Evolutionary conservation across 2,329 filamentous ascomycete species (phyloP).

Genomic region (Epichloe gansuensis): DNA sequence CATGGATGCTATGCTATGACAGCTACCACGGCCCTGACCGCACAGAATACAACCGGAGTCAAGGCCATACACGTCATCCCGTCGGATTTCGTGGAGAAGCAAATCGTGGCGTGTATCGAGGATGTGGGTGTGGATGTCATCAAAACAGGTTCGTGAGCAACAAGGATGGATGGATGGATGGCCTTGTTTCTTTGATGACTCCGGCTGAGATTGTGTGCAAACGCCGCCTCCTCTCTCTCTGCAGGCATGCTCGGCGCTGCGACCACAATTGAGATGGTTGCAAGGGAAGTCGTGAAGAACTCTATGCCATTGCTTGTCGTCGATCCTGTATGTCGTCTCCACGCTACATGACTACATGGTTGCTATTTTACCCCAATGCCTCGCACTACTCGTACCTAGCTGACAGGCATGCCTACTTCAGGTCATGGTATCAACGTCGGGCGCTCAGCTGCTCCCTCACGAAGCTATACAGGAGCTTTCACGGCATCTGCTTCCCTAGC

Average conservation of each 20-base stretch:
- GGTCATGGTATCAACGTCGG: slow-evolving; percentile 90
- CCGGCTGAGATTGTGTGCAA: not conserved
- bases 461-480: slow-evolving; percentile 51
- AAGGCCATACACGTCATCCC: slow-evolving; percentile 70
- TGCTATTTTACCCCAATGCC: not conserved
- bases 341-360: too few relatives aligned
- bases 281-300: slow-evolving; percentile 19
- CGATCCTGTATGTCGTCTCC: slow-evolving; percentile 21
- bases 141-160: slow-evolving; percentile 59
- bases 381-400: not conserved
- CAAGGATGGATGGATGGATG: too few relatives aligned
- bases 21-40: slow-evolving; percentile 88
- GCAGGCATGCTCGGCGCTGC: slow-evolving; percentile 27
- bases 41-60: slow-evolving; percentile 84
- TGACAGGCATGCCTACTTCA: slow-evolving; percentile 22
- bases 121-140: slow-evolving; percentile 84
- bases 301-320: slow-evolving; percentile 21
- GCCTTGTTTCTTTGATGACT: not conserved
- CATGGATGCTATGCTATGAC: slow-evolving; percentile 96
- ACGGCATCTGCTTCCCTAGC: slow-evolving; percentile 50
- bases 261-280: slow-evolving; percentile 26
- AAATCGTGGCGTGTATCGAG: slow-evolving; percentile 72
- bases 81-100: slow-evolving; percentile 64
- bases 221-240: not conserved
- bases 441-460: slow-evolving; percentile 53